Evolutionary conservation across 352 stramenopile species (phyloP).

Genomic region (Sclerospora graminicola): DNA sequence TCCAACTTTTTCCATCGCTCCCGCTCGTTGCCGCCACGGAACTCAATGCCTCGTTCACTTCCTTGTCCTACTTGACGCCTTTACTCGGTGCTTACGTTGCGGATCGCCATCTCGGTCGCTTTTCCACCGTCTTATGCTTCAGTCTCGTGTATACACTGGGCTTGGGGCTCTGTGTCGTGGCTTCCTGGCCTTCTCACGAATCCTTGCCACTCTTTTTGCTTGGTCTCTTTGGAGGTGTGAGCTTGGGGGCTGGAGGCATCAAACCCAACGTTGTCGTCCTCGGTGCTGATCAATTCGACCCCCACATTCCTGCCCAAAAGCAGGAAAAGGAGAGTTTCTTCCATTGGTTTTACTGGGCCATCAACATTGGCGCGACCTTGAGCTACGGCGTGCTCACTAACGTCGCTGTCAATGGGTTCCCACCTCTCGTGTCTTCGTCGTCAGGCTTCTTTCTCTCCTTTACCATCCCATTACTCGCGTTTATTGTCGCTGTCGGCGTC

Average conservation of each 20-base stretch:
- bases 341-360: slow-evolving; percentile 92
- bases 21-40: slow-evolving; percentile 73
- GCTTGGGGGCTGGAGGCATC: slow-evolving; percentile 59
- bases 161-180: slow-evolving; percentile 59
- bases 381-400: slow-evolving; percentile 88
- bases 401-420: slow-evolving; percentile 82
- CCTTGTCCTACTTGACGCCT: slow-evolving; percentile 76
- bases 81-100: slow-evolving; percentile 75
- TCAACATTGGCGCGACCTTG: slow-evolving; percentile 87
- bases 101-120: slow-evolving; percentile 69
- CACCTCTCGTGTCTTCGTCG: slow-evolving; percentile 62
- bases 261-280: slow-evolving; percentile 73
- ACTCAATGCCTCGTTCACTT: slow-evolving; percentile 80
- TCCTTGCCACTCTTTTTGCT: slow-evolving; percentile 69
- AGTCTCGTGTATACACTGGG: slow-evolving; percentile 62
- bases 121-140: slow-evolving; percentile 69
- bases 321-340: slow-evolving; percentile 86
- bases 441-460: slow-evolving; percentile 88
- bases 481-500: slow-evolving; percentile 65
- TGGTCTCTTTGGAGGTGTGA: slow-evolving; percentile 72
- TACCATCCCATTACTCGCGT: slow-evolving; percentile 70
- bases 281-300: slow-evolving; percentile 75
- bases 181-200: slow-evolving; percentile 37
- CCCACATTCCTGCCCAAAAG: slow-evolving; percentile 52
- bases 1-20: slow-evolving; percentile 86